Evolutionary conservation across 176 grass and related monocot species (phyloP), one percentile per base, ranked within the genome.

Genomic region (Thalia dealbata): DNA sequence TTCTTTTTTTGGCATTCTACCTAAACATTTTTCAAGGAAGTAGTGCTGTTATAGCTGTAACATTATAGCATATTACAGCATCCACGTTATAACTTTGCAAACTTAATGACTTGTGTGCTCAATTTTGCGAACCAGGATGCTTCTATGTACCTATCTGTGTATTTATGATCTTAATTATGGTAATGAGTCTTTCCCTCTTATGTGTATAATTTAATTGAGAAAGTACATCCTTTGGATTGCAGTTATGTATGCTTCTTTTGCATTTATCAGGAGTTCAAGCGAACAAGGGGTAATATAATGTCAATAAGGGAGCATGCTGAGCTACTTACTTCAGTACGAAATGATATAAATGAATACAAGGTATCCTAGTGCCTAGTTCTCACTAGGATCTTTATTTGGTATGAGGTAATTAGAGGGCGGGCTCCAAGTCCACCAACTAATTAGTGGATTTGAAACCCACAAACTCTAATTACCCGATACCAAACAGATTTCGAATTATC

Each of bases 311-410:
- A 85, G 73, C 78, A 85, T 73, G 83, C 83, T 67, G 78, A 85
- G 70, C 73, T 85, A 77, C 78, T 85, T 58, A 81, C 67, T 11
- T 85, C 83, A 26, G 73, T 85, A 3, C 73, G 83, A 1, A 85
- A 85, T 77, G 83, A 85, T 55, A 85, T 85, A 54, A 73, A 85
- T 68, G 78, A 85, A 85, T 75, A 85, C 72, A 81, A 85, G 78
- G 78, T 85, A 7, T 48, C 28, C n/a, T 62, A 58, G 43, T 59
- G 69, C 23, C 19, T 45, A 38, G 63, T 73, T 73, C 29, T 28
- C 24, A 35, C 42, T 52, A n/a, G n/a, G n/a, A n/a, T n/a, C n/a
- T n/a, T n/a, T n/a, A n/a, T n/a, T n/a, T n/a, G n/a, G n/a, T n/a
- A n/a, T n/a, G n/a, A n/a, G n/a, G n/a, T n/a, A n/a, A n/a, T n/a